phyloP scores from a whole-genome alignment of 495 filamentous ascomycete species.

The Neurospora sublineolata region DNA sequence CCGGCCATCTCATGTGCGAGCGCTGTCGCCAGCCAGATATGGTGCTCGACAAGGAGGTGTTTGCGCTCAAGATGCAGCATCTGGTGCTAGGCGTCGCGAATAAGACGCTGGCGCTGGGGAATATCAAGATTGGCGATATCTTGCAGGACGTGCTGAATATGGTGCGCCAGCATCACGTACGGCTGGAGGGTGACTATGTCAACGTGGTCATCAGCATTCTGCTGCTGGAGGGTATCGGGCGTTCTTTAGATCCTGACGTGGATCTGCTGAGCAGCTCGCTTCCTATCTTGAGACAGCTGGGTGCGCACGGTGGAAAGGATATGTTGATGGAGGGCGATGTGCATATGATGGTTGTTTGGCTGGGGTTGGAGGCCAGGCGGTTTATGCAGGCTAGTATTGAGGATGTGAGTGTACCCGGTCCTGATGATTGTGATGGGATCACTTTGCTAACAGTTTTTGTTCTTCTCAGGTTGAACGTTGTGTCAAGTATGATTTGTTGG shows the following conservation, averaged over 20 bases:
- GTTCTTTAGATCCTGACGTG: slow-evolving; percentile 71
- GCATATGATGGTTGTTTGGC: slow-evolving; percentile 91
- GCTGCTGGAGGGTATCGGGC: slow-evolving; percentile 86
- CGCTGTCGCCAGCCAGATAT: slow-evolving; percentile 82
- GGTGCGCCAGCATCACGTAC: slow-evolving; percentile 88
- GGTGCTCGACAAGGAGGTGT: slow-evolving; percentile 79
- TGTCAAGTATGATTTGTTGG: slow-evolving; percentile 73
- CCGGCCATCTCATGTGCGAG: slow-evolving; percentile 91
- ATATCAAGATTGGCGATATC: slow-evolving; percentile 93
- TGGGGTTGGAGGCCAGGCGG: slow-evolving; percentile 76
- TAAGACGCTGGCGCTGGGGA: slow-evolving; percentile 81
- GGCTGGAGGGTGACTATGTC: slow-evolving; percentile 94
- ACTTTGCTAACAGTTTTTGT: slow-evolving; percentile 11
- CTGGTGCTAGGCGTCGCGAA: slow-evolving; percentile 83
- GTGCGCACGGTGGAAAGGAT: slow-evolving; percentile 59
- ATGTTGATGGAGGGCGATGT: slow-evolving; percentile 64
- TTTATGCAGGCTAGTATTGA: slow-evolving; percentile 82
- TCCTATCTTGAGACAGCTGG: slow-evolving; percentile 82
- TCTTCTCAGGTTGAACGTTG: slow-evolving; percentile 52
- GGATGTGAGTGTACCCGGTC: slow-evolving; percentile 45
- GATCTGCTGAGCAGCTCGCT: slow-evolving; percentile 81
- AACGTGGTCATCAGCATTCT: slow-evolving; percentile 96
- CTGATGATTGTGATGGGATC: neutral
- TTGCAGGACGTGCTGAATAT: slow-evolving; percentile 80
- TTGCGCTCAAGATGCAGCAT: slow-evolving; percentile 93